Evolutionary conservation across 2,329 filamentous ascomycete species (phyloP), one percentile per base, ranked within the genome.

Genomic region (Chrysoporthe austroafricana): DNA sequence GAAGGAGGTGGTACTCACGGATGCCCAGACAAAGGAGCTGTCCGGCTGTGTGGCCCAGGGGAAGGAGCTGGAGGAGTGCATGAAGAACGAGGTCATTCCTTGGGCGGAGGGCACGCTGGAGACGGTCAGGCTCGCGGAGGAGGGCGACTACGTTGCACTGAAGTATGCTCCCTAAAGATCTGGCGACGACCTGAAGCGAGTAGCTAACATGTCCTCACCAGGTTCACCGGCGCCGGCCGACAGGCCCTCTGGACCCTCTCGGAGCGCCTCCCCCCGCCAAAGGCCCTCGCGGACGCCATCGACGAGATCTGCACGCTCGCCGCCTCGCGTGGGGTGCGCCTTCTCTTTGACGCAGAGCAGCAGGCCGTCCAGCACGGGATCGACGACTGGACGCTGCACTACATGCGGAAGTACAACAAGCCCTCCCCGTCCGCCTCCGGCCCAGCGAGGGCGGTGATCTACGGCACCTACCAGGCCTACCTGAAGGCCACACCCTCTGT

Each of bases 331-430:
- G 88, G 90, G 34, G 88, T 97, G 2, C 85, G 88, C 3, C 84
- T 97, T 1, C 86, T 97, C 2, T 93, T 97, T 70, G 93, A 96
- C 71, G 94, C 93, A 1, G 94, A 97, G 79, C 93, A 97, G 77
- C 89, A 90, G 66, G 85, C 87, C 66, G 85, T 96, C 42, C 92
- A 97, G 79, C 81, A 85, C 6, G 93, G 93, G 8, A 95, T 96
- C 70, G 90, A 96, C 76, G 85, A 88, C 72, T 95, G 93, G 91
- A 92, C 90, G 5, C 79, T 96, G 62, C 80, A 85, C n/a, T 90
- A 93, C 72, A 92, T 94, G 82, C 86, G 87, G 73, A 88, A 86
- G 75, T 94, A 92, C 82, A 96, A 96, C 80, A 86, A 82, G 0
- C 43, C 60, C 32, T 32, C 48, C 7, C 13, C 48, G 5, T 11